Evolutionary conservation across 2,329 filamentous ascomycete species (phyloP).

Genomic region (Arthrobotrys musiformis): DNA sequence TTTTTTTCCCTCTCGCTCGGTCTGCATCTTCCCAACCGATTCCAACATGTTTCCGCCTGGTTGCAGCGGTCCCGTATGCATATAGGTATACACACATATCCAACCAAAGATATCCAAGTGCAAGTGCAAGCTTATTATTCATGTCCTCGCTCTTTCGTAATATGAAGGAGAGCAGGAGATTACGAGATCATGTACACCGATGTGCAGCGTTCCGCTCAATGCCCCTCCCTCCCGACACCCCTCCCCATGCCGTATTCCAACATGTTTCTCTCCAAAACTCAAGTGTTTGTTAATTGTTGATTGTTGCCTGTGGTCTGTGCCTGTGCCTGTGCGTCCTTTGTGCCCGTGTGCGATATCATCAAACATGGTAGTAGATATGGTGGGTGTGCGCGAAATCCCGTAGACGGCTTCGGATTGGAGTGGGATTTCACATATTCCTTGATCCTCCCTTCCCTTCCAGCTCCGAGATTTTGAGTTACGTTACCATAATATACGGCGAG

Average conservation of each 20-base stretch:
- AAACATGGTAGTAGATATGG: neutral
- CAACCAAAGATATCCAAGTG: conserved; percentile 20
- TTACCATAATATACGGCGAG: conserved; percentile 51
- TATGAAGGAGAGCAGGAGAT: conserved; percentile 37
- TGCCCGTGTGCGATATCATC: neutral
- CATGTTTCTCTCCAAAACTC: conserved; percentile 26
- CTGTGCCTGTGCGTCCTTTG: neutral
- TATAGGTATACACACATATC: neutral
- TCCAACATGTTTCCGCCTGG: conserved; percentile 26
- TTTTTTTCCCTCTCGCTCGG: neutral
- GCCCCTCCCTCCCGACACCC: conserved; percentile 21
- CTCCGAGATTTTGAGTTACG: conserved; percentile 52
- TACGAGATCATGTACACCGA: conserved; percentile 37
- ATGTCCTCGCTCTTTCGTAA: conserved; percentile 35
- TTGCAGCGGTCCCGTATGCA: neutral
- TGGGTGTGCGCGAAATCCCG: conserved; percentile 15
- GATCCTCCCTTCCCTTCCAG: neutral
- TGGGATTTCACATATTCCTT: conserved; percentile 1
- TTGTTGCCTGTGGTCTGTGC: neutral
- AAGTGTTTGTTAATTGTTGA: conserved; percentile 15
- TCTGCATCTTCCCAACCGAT: conserved; percentile 23
- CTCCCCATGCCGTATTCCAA: conserved; percentile 22
- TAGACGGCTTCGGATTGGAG: conserved; percentile 33
- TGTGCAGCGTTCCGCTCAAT: conserved; percentile 47
- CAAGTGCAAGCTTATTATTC: conserved; percentile 13